Evolutionary conservation across 495 filamentous ascomycete genomes (phyloP).

Genomic region (Massariosphaeria phaeospora): DNA sequence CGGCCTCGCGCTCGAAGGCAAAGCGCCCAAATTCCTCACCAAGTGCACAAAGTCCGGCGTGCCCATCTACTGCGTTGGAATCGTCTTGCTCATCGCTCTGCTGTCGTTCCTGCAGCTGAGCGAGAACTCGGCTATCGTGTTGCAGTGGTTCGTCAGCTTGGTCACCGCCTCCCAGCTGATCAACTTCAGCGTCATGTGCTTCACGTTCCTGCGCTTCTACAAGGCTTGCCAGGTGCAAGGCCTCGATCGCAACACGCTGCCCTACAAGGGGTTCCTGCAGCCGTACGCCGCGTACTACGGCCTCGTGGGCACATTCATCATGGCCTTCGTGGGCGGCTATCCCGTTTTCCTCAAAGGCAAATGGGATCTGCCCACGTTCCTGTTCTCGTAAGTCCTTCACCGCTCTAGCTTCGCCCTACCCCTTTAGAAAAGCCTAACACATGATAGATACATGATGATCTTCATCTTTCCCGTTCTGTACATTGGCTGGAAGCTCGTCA

Average conservation of each 20-base stretch:
- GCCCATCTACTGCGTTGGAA: slow-evolving; percentile 54
- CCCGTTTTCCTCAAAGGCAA: slow-evolving; percentile 66
- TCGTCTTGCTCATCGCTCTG: slow-evolving; percentile 60
- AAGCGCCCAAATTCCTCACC: slow-evolving; percentile 37
- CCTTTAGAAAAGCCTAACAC: no score
- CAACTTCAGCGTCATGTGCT: slow-evolving; percentile 65
- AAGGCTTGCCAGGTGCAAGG: slow-evolving; percentile 65
- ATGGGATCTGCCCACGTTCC: slow-evolving; percentile 68
- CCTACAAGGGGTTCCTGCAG: slow-evolving; percentile 62
- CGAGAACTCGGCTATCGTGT: slow-evolving; percentile 59
- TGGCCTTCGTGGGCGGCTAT: slow-evolving; percentile 73
- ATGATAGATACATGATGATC: slow-evolving; percentile 57
- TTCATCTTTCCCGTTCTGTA: slow-evolving; percentile 61
- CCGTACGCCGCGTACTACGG: slow-evolving; percentile 69
- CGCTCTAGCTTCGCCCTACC: background rate
- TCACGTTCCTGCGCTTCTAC: slow-evolving; percentile 70
- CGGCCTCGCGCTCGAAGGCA: slow-evolving; percentile 39
- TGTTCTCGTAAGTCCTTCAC: slow-evolving; percentile 59
- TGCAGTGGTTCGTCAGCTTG: slow-evolving; percentile 70
- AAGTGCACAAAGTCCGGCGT: slow-evolving; percentile 52
- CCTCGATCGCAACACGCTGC: slow-evolving; percentile 56
- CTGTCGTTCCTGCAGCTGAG: slow-evolving; percentile 70
- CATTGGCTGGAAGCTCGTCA: slow-evolving; percentile 64
- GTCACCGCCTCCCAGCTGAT: slow-evolving; percentile 70
- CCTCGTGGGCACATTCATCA: slow-evolving; percentile 55